Evolutionary conservation across 352 stramenopile species (phyloP).

Genomic region (Phytopythium litorale): DNA sequence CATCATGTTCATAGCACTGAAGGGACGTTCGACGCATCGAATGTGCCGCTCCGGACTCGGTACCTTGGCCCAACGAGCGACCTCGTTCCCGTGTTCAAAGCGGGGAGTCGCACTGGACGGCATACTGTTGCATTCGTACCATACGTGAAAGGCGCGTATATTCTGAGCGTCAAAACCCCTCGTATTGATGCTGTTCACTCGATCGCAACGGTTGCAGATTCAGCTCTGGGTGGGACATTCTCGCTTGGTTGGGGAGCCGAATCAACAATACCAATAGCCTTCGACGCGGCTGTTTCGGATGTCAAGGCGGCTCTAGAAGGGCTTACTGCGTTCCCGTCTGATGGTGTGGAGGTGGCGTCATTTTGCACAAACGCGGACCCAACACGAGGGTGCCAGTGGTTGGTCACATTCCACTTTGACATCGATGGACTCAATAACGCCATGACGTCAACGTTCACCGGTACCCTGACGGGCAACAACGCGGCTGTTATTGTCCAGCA

Average conservation of each 20-base stretch:
- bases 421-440: conserved; percentile 9
- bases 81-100: conserved; percentile 67
- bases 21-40: conserved; percentile 46
- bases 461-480: conserved; percentile 71
- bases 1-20: conserved; percentile 58
- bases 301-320: conserved; percentile 64
- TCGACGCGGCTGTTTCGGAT: conserved; percentile 25
- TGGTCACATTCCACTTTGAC: conserved; percentile 53
- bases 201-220: conserved; percentile 47
- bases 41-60: conserved; percentile 58
- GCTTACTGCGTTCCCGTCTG: conserved; percentile 47
- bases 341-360: conserved; percentile 20
- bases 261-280: conserved; percentile 52
- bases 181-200: conserved; percentile 67
- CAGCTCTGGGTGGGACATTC: conserved; percentile 61
- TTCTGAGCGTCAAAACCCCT: conserved; percentile 80
- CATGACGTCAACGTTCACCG: conserved; percentile 43
- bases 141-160: conserved; percentile 88
- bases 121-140: conserved; percentile 88
- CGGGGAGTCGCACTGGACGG: conserved; percentile 54
- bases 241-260: conserved; percentile 45
- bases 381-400: conserved; percentile 62
- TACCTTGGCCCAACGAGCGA: conserved; percentile 64
- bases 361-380: conserved; percentile 38
- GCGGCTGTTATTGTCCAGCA: conserved; percentile 27